Conservation (phyloP, 768 basidiomycete species). For the Lactarius vividus region DNA sequence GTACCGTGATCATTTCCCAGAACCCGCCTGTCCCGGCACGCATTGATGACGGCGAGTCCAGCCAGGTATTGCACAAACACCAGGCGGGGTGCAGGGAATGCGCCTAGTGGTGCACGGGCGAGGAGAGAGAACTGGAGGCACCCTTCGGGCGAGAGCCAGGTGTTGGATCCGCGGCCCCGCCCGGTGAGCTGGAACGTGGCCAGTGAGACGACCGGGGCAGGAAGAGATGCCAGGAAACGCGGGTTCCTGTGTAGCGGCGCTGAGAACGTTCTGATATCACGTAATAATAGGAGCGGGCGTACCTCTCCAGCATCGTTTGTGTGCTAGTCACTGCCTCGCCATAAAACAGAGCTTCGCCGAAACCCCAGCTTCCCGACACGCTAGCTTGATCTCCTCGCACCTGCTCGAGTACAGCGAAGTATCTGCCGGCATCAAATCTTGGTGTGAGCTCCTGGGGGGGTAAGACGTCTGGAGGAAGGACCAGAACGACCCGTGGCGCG, state of each 20-base stretch:
- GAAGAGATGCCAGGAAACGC: slow-evolving; percentile 61
- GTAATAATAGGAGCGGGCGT: slow-evolving; percentile 33
- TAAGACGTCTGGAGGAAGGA: slow-evolving; percentile 46
- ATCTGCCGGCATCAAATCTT: slow-evolving; percentile 63
- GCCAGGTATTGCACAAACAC: slow-evolving; percentile 95
- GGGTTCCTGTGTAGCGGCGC: slow-evolving; percentile 58
- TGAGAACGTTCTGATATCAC: background rate
- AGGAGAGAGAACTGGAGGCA: slow-evolving; percentile 84
- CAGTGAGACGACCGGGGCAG: slow-evolving; percentile 75
- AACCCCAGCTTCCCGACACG: slow-evolving; percentile 41
- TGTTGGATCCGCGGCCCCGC: slow-evolving; percentile 82
- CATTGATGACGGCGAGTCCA: slow-evolving; percentile 85
- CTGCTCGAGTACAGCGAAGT: slow-evolving; percentile 51
- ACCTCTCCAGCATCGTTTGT: slow-evolving; percentile 94
- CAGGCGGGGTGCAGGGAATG: slow-evolving; percentile 58
- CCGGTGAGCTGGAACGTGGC: slow-evolving; percentile 87
- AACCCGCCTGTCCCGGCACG: slow-evolving; percentile 60
- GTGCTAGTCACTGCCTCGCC: slow-evolving; percentile 91
- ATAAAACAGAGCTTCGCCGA: slow-evolving; percentile 81
- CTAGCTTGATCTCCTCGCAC: slow-evolving; percentile 34
- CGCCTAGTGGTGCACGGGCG: slow-evolving; percentile 53
- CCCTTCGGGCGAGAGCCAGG: slow-evolving; percentile 90
- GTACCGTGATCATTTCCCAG: slow-evolving; percentile 47
- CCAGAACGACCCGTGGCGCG: slow-evolving; percentile 38
- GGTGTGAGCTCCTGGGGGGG: slow-evolving; percentile 60